phyloP scores from a whole-genome alignment of 164 flowering plant species.

The Tetrastigma voinierianum region DNA sequence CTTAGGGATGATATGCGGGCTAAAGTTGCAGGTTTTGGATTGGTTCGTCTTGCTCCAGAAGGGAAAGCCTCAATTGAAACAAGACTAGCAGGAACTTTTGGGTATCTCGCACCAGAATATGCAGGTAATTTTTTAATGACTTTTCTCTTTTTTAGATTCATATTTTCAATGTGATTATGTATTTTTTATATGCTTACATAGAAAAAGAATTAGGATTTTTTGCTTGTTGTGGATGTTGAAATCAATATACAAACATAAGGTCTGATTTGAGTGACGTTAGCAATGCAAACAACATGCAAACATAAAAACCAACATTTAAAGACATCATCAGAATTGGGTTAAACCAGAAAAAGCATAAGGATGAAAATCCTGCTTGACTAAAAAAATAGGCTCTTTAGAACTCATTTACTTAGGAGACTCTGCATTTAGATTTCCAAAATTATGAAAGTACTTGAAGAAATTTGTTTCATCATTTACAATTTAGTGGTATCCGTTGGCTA shows the following conservation, averaged over 20 bases:
- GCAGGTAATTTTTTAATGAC: conserved; percentile 53
- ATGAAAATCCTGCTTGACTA: too few relatives aligned
- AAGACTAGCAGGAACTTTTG: conserved; percentile 85
- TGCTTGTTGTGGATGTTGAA: background rate
- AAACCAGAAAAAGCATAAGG: background rate
- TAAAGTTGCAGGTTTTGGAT: conserved; percentile 94
- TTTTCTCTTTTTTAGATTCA: background rate
- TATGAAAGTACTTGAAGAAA: background rate
- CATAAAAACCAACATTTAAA: background rate
- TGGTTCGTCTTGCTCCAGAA: conserved; percentile 91
- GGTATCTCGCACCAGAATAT: conserved; percentile 97
- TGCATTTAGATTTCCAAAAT: background rate
- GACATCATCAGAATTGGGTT: background rate
- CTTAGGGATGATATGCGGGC: conserved; percentile 95
- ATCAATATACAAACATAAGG: background rate
- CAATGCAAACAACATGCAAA: background rate
- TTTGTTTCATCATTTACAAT: background rate
- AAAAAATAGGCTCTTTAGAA: too few relatives aligned
- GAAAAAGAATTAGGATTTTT: background rate
- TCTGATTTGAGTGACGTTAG: background rate
- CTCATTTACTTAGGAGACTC: background rate
- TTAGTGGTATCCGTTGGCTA: background rate
- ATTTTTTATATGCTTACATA: background rate
- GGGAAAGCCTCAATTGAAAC: conserved; percentile 79
- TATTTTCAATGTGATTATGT: background rate